phyloP scores from a whole-genome alignment of 2,329 filamentous ascomycete species.

The Cladophialophora psammophila region DNA sequence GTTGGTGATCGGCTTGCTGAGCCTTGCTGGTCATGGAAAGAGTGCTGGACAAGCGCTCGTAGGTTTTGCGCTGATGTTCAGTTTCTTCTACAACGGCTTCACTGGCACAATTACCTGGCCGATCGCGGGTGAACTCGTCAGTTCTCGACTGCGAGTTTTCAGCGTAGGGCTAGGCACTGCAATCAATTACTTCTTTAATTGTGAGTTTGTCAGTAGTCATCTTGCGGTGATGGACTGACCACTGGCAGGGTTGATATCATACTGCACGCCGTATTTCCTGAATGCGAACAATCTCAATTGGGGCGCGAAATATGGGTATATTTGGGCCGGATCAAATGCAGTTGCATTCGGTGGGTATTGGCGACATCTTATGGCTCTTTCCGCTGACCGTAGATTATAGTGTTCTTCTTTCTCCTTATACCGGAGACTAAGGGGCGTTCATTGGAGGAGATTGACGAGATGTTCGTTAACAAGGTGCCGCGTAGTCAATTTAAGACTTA shows the following conservation, averaged over 20 bases:
- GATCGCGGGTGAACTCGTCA: constrained; percentile 50
- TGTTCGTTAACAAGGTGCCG: constrained; percentile 39
- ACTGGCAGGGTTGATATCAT: constrained; percentile 9
- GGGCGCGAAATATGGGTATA: constrained; percentile 57
- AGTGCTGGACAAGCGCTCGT: constrained; percentile 49
- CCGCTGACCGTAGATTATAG: constrained; percentile 1
- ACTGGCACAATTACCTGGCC: constrained; percentile 49
- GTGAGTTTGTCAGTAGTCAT: constrained; percentile 14
- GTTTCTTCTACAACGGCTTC: constrained; percentile 51
- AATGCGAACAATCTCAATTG: constrained; percentile 52
- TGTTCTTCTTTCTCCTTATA: constrained; percentile 36
- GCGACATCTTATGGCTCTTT: background rate
- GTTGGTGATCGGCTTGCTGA: constrained; percentile 49
- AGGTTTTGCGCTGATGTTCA: constrained; percentile 47
- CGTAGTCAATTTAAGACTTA: constrained; percentile 31
- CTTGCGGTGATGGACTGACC: background rate
- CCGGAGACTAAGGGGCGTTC: constrained; percentile 41
- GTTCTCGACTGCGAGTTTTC: constrained; percentile 49
- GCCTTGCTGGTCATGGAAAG: constrained; percentile 48
- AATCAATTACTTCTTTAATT: constrained; percentile 52
- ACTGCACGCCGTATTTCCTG: constrained; percentile 43
- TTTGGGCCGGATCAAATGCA: constrained; percentile 55
- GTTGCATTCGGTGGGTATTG: constrained; percentile 46
- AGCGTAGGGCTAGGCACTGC: constrained; percentile 51
- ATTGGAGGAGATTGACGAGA: constrained; percentile 44